phyloP scores from a whole-genome alignment of 768 basidiomycete species.

The Termitomyces heimii region DNA sequence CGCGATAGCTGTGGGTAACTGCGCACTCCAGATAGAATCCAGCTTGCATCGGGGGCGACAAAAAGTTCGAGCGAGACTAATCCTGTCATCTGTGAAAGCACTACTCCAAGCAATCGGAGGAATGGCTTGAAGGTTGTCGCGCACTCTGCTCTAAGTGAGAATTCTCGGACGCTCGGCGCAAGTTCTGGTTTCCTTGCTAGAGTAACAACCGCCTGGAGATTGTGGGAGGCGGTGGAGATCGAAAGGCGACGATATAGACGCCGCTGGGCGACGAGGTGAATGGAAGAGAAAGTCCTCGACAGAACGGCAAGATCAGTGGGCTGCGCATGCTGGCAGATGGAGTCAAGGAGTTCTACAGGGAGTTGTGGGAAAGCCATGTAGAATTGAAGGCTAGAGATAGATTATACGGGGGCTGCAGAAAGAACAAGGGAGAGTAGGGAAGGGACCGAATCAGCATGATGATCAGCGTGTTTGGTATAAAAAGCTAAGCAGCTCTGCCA shows the following conservation, averaged over 20 bases:
- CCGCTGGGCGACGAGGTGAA: conserved; percentile 49
- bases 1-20: conserved; percentile 43
- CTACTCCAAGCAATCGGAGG: conserved; percentile 42
- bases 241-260: conserved; percentile 57
- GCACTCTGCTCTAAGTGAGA: conserved; percentile 48
- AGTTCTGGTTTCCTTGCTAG: conserved; percentile 53
- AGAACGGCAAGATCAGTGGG: conserved; percentile 41
- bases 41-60: conserved; percentile 47
- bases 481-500: conserved; percentile 5
- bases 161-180: conserved; percentile 56
- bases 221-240: conserved; percentile 36
- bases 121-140: conserved; percentile 37
- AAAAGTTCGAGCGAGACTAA: conserved; percentile 52
- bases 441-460: conserved; percentile 21
- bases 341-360: conserved; percentile 60
- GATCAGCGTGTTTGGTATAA: conserved; percentile 17
- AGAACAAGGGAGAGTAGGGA: conserved; percentile 2
- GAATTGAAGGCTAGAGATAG: conserved; percentile 12
- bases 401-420: conserved; percentile 8
- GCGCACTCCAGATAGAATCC: conserved; percentile 37
- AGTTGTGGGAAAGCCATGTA: conserved; percentile 43
- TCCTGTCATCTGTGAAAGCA: conserved; percentile 56
- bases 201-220: conserved; percentile 44
- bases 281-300: conserved; percentile 32
- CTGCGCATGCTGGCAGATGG: conserved; percentile 29